phyloP scores from a whole-genome alignment of 768 basidiomycete genomes.

The Boletus coccyginus region DNA sequence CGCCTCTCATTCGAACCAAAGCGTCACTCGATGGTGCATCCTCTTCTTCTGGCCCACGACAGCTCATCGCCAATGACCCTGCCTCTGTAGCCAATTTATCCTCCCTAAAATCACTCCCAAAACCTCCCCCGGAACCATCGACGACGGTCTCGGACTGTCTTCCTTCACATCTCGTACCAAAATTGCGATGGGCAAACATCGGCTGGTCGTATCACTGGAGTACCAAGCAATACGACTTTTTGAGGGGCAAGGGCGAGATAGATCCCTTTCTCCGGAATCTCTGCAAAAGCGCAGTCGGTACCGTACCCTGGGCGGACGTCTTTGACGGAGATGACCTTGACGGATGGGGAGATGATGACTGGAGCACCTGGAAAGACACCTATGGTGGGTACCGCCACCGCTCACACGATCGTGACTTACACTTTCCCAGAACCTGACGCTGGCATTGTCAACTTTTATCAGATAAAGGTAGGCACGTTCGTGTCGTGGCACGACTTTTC shows the following conservation, averaged over 20 bases:
- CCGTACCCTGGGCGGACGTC: constrained; percentile 70
- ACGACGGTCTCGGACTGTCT: constrained; percentile 47
- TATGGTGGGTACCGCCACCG: constrained; percentile 57
- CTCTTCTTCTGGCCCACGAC: constrained; percentile 50
- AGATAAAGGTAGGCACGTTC: constrained; percentile 51
- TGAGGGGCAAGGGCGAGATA: constrained; percentile 62
- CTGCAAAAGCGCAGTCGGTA: constrained; percentile 60
- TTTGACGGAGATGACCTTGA: constrained; percentile 40
- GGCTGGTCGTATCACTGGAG: constrained; percentile 98
- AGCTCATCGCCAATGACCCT: constrained; percentile 70
- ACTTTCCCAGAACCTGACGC: constrained; percentile 77
- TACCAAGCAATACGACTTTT: constrained; percentile 91
- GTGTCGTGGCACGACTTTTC: neutral
- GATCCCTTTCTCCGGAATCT: constrained; percentile 51
- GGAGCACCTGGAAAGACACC: constrained; percentile 70
- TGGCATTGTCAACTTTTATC: constrained; percentile 96
- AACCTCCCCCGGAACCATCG: constrained; percentile 66
- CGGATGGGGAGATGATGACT: constrained; percentile 59
- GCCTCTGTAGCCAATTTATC: constrained; percentile 56
- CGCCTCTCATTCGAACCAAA: constrained; percentile 40
- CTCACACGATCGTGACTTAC: neutral
- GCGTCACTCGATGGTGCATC: constrained; percentile 20
- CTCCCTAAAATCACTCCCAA: constrained; percentile 51
- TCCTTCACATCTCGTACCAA: constrained; percentile 60
- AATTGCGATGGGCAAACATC: constrained; percentile 93